A percentile compares a stretch with the other conserved stretches of the same genome.
Evolutionary conservation across 2,329 filamentous ascomycete species (phyloP).

Genomic region (Fusarium redolens): DNA sequence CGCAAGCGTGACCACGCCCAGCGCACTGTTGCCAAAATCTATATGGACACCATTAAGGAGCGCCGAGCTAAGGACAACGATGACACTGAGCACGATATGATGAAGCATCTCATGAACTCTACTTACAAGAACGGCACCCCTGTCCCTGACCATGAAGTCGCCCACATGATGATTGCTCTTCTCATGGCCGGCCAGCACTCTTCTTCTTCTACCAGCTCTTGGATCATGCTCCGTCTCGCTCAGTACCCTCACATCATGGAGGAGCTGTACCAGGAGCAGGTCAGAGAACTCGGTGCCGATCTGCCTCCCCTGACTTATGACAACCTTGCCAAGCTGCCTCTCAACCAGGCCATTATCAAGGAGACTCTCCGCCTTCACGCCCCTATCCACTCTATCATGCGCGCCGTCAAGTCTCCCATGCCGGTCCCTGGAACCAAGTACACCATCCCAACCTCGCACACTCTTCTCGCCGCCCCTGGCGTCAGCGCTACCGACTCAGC

Average conservation of each 20-base stretch:
- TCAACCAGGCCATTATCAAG: constrained; percentile 88
- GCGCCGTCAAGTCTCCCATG: constrained; percentile 90
- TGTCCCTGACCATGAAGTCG: constrained; percentile 86
- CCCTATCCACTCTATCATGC: constrained; percentile 95
- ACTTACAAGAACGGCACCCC: constrained; percentile 84
- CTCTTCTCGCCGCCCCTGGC: constrained; percentile 85
- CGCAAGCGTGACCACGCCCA: constrained; percentile 83
- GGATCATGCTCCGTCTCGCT: constrained; percentile 86
- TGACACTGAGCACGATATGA: constrained; percentile 77
- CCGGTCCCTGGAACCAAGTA: constrained; percentile 84
- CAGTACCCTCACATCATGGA: constrained; percentile 81
- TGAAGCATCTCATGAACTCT: constrained; percentile 89
- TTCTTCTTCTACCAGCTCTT: constrained; percentile 84
- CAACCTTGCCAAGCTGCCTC: constrained; percentile 78
- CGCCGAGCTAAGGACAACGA: constrained; percentile 66
- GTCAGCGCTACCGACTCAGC: constrained; percentile 77
- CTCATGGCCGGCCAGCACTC: constrained; percentile 94
- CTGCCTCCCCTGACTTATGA: constrained; percentile 82
- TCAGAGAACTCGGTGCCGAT: constrained; percentile 76
- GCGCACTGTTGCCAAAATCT: constrained; percentile 82
- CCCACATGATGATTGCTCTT: constrained; percentile 93
- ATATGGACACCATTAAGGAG: constrained; percentile 83
- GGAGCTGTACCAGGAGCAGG: constrained; percentile 86
- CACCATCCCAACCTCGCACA: constrained; percentile 82
- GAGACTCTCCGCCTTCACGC: constrained; percentile 92